phyloP scores from a whole-genome alignment of 495 filamentous ascomycete genomes.

The Immersiella caudata region DNA sequence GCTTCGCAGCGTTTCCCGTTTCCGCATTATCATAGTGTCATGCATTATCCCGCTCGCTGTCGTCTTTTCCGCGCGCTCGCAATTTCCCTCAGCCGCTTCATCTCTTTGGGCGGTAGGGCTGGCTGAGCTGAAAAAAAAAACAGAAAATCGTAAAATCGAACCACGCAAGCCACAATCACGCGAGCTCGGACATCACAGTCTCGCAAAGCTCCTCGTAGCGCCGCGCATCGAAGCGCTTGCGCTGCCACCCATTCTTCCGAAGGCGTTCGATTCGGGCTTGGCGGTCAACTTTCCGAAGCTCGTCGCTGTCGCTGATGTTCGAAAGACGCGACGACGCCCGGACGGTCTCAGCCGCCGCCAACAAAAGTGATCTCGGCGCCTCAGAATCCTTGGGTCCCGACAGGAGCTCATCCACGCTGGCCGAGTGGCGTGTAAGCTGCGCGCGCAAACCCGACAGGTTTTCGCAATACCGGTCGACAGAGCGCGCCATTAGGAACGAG shows the following conservation, averaged over 20 bases:
- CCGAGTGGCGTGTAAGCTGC: slow-evolving; percentile 46
- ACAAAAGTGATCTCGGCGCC: slow-evolving; percentile 16
- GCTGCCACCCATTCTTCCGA: slow-evolving; percentile 48
- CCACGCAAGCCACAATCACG: slow-evolving; percentile 14
- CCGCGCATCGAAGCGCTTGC: slow-evolving; percentile 52
- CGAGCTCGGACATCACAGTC: slow-evolving; percentile 47
- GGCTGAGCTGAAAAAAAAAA: slow-evolving; percentile 2
- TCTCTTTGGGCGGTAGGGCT: not conserved
- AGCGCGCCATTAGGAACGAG: slow-evolving; percentile 43
- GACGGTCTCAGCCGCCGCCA: slow-evolving; percentile 24
- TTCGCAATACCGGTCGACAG: slow-evolving; percentile 46
- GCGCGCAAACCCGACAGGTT: slow-evolving; percentile 44
- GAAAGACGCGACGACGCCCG: not conserved
- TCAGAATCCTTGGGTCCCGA: slow-evolving; percentile 17
- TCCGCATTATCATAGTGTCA: slow-evolving; percentile 1
- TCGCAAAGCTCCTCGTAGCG: slow-evolving; percentile 55
- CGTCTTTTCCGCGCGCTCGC: not conserved
- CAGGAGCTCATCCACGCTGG: slow-evolving; percentile 42
- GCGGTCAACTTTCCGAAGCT: slow-evolving; percentile 36
- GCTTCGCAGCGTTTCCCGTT: not conserved
- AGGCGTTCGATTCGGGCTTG: slow-evolving; percentile 51
- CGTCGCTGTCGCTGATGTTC: slow-evolving; percentile 24
- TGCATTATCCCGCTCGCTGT: not conserved
- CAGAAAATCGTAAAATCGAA: not conserved
- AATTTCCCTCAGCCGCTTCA: slow-evolving; percentile 5